phyloP scores from a whole-genome alignment of 176 grass and related monocot genomes.

The Eremochloa ophiuroides region DNA sequence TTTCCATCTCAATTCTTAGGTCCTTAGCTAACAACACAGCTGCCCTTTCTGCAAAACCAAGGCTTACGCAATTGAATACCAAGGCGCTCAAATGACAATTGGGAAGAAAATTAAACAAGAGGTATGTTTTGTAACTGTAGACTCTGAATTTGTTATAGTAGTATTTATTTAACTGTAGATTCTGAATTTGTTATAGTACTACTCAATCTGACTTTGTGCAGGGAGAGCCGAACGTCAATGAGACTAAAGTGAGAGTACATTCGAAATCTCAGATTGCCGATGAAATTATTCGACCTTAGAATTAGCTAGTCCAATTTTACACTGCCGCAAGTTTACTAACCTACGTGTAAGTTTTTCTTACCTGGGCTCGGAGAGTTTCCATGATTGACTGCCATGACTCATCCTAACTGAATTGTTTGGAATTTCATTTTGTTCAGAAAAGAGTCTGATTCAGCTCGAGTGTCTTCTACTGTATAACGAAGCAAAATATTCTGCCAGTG shows the following conservation, averaged over 20 bases:
- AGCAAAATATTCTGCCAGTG: constrained; percentile 11
- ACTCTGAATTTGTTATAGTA: neutral
- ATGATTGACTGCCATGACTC: neutral
- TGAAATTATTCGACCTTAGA: neutral
- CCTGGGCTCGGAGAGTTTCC: neutral
- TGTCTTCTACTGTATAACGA: neutral
- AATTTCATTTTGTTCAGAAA: neutral
- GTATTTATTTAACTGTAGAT: neutral
- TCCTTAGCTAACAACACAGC: constrained; percentile 44
- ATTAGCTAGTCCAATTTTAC: neutral
- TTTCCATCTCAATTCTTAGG: neutral
- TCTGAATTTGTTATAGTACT: neutral
- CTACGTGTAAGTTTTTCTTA: neutral
- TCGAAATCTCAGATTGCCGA: neutral
- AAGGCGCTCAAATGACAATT: constrained; percentile 22
- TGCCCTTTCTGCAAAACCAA: constrained; percentile 82
- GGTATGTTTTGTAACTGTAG: constrained; percentile 24
- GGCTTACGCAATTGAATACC: constrained; percentile 60
- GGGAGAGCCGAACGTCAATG: neutral
- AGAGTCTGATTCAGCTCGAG: neutral
- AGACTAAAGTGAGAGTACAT: neutral
- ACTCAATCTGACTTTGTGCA: neutral
- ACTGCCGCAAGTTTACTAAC: neutral
- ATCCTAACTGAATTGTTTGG: neutral
- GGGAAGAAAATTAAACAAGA: constrained; percentile 39